These are phyloP conservation scores for Suhomyces guaymorum DNA, from an alignment of 1,139 yeast genomes.

Conservation along the genomic window DNA sequence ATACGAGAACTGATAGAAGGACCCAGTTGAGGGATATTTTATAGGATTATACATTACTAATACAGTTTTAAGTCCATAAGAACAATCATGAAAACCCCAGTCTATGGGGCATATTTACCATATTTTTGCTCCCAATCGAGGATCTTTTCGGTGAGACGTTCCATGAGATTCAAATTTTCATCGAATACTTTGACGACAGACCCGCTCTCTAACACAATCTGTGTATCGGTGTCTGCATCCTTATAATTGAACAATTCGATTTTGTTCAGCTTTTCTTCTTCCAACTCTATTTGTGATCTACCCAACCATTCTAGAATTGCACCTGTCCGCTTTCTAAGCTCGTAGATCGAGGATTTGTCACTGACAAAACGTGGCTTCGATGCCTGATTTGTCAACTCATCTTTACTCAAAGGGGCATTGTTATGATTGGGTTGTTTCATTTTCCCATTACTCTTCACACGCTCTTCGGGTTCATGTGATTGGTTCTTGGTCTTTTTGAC, in stretches of 20 bases:
- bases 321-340: conserved; percentile 82
- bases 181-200: conserved; percentile 48
- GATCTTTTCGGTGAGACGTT: conserved; percentile 64
- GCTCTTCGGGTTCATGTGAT: conserved; percentile 1
- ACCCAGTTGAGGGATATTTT: conserved; percentile 30
- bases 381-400: conserved; percentile 57
- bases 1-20: conserved; percentile 15
- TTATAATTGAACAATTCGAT: conserved; percentile 44
- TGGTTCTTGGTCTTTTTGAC: conserved; percentile 9
- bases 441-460: conserved; percentile 8
- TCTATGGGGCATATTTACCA: conserved; percentile 54
- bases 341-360: conserved; percentile 69
- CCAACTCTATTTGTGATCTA: conserved; percentile 78
- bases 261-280: conserved; percentile 64
- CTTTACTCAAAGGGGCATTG: conserved; percentile 27
- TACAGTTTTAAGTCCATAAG: not conserved
- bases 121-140: conserved; percentile 76
- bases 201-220: conserved; percentile 34
- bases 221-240: conserved; percentile 11
- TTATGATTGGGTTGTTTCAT: conserved; percentile 9
- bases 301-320: conserved; percentile 90
- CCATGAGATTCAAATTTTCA: conserved; percentile 66
- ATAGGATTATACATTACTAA: conserved; percentile 8
- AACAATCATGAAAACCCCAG: no score
- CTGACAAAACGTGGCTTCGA: conserved; percentile 84